These are phyloP conservation scores for Lojkania enalia DNA, from an alignment of 2,329 filamentous ascomycete species.

Conservation along the genomic window DNA sequence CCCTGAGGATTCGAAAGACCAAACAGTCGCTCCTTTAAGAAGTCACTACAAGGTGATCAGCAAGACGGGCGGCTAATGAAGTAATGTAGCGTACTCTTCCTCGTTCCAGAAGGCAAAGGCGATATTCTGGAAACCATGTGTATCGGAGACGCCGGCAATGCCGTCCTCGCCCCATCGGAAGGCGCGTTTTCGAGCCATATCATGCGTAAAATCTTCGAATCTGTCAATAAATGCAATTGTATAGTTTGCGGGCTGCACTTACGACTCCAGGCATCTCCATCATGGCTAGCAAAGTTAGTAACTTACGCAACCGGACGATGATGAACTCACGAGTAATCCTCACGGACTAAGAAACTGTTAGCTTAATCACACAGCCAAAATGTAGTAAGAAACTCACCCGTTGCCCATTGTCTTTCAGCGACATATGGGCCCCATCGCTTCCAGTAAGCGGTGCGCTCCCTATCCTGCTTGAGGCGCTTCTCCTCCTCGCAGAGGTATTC, in stretches of 20 bases:
- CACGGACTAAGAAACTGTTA: slow-evolving; percentile 65
- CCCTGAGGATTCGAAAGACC: slow-evolving; percentile 95
- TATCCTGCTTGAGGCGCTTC: slow-evolving; percentile 83
- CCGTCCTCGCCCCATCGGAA: slow-evolving; percentile 97
- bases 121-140: slow-evolving; percentile 88
- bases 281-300: slow-evolving; percentile 58
- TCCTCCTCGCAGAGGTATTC: slow-evolving; percentile 90
- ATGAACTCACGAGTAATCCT: slow-evolving; percentile 77
- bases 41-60: slow-evolving; percentile 68
- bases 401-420: slow-evolving; percentile 93
- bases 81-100: slow-evolving; percentile 68
- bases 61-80: not conserved
- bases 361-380: slow-evolving; percentile 12
- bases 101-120: slow-evolving; percentile 98
- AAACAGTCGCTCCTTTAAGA: slow-evolving; percentile 92
- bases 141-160: slow-evolving; percentile 93
- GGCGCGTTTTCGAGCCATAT: slow-evolving; percentile 83
- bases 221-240: not conserved
- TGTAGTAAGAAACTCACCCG: slow-evolving; percentile 59
- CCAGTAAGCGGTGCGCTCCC: slow-evolving; percentile 86
- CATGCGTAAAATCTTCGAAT: slow-evolving; percentile 81
- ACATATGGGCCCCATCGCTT: slow-evolving; percentile 98
- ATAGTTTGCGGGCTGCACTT: too few species aligned
- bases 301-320: slow-evolving; percentile 11
- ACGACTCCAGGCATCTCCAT: slow-evolving; percentile 95